Conservation (phyloP, 2,329 filamentous ascomycete genomes). For the Emergomyces africanus region DNA sequence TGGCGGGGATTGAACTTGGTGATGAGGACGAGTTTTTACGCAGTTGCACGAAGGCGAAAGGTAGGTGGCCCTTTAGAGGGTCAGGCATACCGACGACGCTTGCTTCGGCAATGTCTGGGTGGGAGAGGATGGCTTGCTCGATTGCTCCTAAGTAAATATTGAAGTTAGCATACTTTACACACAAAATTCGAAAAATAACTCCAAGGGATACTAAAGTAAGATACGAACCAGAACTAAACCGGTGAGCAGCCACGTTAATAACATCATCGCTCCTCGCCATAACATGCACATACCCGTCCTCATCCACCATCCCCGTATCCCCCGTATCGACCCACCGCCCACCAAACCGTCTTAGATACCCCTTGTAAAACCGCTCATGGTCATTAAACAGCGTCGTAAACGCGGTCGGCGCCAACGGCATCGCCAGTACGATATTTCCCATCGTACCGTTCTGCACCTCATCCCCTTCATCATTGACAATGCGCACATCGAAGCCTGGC, state of each 20-base stretch:
- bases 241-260: slow-evolving; percentile 90
- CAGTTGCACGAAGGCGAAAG: slow-evolving; percentile 75
- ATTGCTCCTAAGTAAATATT: slow-evolving; percentile 50
- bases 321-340: slow-evolving; percentile 84
- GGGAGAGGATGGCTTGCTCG: slow-evolving; percentile 78
- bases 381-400: slow-evolving; percentile 81
- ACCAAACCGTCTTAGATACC: slow-evolving; percentile 70
- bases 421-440: slow-evolving; percentile 81
- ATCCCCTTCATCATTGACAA: slow-evolving; percentile 68
- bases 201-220: no score
- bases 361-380: slow-evolving; percentile 69
- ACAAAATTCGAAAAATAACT: no score
- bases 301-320: slow-evolving; percentile 76
- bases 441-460: slow-evolving; percentile 60
- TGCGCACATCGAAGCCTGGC: slow-evolving; percentile 78
- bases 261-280: slow-evolving; percentile 66
- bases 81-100: slow-evolving; percentile 82
- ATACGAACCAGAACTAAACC: slow-evolving; percentile 65
- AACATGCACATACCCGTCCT: slow-evolving; percentile 52
- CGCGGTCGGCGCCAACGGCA: slow-evolving; percentile 73
- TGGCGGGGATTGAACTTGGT: slow-evolving; percentile 27
- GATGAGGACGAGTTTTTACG: slow-evolving; percentile 17
- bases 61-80: slow-evolving; percentile 73
- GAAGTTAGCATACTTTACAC: not conserved
- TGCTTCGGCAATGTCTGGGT: slow-evolving; percentile 66